These are phyloP conservation scores for Syzygium aromaticum DNA, from an alignment of 345 rosid genomes.

Conservation along the genomic window DNA sequence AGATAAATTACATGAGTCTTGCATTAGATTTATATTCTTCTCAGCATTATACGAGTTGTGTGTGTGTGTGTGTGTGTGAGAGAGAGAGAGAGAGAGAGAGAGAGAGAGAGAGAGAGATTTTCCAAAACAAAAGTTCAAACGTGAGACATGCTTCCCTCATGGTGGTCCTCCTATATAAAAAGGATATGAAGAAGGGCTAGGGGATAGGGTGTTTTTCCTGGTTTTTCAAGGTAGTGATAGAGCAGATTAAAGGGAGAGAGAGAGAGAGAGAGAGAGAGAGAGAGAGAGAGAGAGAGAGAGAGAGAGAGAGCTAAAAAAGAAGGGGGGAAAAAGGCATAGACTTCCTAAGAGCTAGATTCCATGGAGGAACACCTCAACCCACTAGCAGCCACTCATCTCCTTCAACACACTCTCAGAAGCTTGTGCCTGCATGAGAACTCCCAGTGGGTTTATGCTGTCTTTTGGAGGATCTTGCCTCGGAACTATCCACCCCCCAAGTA, in stretches of 20 bases:
- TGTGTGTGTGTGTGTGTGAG: no score
- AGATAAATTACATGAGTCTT: neutral
- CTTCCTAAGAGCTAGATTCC: neutral
- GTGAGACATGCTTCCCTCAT: neutral
- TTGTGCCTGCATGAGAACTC: conserved; percentile 78
- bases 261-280: conserved; percentile 7
- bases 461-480: conserved; percentile 99
- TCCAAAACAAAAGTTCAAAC: neutral
- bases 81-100: neutral
- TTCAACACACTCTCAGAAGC: conserved; percentile 93
- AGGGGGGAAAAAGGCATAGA: neutral
- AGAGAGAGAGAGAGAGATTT: neutral
- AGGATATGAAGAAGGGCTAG: conserved; percentile 3
- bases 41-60: neutral
- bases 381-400: conserved; percentile 89
- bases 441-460: conserved; percentile 99
- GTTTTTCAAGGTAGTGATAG: conserved; percentile 12
- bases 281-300: neutral
- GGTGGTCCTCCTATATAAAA: conserved; percentile 54
- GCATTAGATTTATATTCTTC: neutral
- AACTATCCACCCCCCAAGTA: conserved; percentile 99
- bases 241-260: neutral
- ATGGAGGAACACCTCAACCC: conserved; percentile 90
- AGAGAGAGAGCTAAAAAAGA: neutral
- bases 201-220: conserved; percentile 36